These are phyloP conservation scores for Kodamaea lidongshanica DNA, from an alignment of 805 yeast genomes.

Conservation along the genomic window DNA sequence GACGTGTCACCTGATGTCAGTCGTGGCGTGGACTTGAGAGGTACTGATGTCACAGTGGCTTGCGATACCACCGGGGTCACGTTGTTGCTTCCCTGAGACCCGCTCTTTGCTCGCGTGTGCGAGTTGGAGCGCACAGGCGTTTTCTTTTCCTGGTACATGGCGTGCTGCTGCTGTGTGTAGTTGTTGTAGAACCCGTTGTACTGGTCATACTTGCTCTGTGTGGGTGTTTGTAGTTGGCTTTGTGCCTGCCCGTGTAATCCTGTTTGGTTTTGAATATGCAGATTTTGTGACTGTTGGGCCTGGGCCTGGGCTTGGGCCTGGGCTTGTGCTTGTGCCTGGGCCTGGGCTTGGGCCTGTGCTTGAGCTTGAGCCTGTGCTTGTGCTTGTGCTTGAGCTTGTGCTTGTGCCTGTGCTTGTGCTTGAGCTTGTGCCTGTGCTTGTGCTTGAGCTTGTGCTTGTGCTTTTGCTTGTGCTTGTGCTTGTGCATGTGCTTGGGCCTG, in stretches of 20 bases:
- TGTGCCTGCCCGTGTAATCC: conserved; percentile 2
- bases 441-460: conserved; percentile 1
- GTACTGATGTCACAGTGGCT: conserved; percentile 4
- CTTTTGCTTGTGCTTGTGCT: conserved; percentile 4
- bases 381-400: no score
- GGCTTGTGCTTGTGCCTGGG: background rate
- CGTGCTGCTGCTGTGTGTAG: conserved; percentile 2
- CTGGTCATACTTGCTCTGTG: conserved; percentile 1
- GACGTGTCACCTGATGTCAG: conserved; percentile 4
- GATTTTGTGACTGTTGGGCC: conserved; percentile 2
- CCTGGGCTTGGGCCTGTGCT: conserved; percentile 2
- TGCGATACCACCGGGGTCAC: conserved; percentile 2
- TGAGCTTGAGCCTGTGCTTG: background rate
- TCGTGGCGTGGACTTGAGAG: conserved; percentile 1
- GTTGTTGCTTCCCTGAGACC: no score
- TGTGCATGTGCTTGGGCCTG: conserved; percentile 8
- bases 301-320: background rate
- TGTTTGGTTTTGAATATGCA: conserved; percentile 7
- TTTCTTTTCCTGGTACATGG: conserved; percentile 3
- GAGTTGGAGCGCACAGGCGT: conserved; percentile 1
- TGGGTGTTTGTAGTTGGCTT: conserved; percentile 1
- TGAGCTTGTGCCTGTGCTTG: background rate
- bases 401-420: conserved; percentile 1
- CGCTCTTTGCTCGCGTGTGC: no score
- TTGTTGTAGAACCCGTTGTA: background rate